Evolutionary conservation across 1,284 basidiomycete species (phyloP), one percentile per base, ranked within the genome.

Genomic region (Thecaphora thlaspeos): DNA sequence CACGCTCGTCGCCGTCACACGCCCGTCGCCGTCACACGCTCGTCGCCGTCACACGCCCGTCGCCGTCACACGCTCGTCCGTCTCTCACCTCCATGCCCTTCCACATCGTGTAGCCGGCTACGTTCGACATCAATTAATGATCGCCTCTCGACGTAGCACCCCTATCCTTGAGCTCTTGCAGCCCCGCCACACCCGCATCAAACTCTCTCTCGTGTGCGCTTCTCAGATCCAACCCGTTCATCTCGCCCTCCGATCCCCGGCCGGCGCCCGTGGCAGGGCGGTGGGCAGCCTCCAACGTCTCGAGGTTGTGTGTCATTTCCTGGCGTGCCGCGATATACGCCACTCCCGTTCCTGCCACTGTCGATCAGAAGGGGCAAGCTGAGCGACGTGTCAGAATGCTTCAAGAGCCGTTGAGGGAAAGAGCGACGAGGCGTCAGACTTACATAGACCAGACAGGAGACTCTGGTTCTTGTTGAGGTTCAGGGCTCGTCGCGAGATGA

Each of bases 171-270:
- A 61, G 46, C 19, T 52, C 52, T 37, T 61, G 59, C 41, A 66
- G 19, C 17, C 63, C 63, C 2, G 46, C 58, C 0, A 66, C 63
- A 4, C 63, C 63, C 0, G 42, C 63, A 34, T 66, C 41, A 30
- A 43, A 43, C 15, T 43, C 4, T 7, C 26, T 24, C 41, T 43
- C 55, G 41, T 59, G 50, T 10, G 17, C 21, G 14, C 23, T 34
- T 23, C 51, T 51, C 22, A 66, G 34, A n/a, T 66, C 63, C 32
- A 61, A 57, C 55, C 54, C 57, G 41, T 53, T 46, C 63, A 66
- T 66, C 7, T 57, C 63, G 19, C 18, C 21, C 18, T 40, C 18
- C 17, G 10, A 17, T 10, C 32, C 32, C 17, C 10, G 32, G n/a
- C 19, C 18, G 18, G 9, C 18, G 4, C 21, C 18, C 4, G 38